phyloP scores from a whole-genome alignment of 768 basidiomycete species.

The Boletus reticulatus region DNA sequence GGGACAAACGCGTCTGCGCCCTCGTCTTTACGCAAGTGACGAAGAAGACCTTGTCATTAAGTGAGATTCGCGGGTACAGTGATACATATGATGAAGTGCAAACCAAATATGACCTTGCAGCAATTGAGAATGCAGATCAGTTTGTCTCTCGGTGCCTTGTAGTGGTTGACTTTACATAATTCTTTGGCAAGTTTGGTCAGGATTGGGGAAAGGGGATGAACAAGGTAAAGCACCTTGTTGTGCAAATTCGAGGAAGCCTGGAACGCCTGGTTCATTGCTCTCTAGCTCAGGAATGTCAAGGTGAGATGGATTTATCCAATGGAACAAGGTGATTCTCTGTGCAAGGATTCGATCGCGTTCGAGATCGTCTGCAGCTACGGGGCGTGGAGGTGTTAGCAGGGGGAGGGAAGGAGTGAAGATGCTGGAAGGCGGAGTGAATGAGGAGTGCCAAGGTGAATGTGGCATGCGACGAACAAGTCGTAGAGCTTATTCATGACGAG shows the following conservation, averaged over 20 bases:
- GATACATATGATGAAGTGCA: constrained; percentile 27
- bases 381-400: constrained; percentile 61
- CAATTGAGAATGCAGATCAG: constrained; percentile 95
- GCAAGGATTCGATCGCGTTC: constrained; percentile 89
- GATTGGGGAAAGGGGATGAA: background rate
- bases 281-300: constrained; percentile 85
- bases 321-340: constrained; percentile 88
- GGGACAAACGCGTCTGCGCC: constrained; percentile 95
- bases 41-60: constrained; percentile 66
- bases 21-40: constrained; percentile 81
- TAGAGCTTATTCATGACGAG: constrained; percentile 98
- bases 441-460: background rate
- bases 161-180: constrained; percentile 94
- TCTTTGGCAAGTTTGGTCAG: constrained; percentile 45
- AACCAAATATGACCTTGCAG: constrained; percentile 99
- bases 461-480: constrained; percentile 70
- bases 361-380: constrained; percentile 91
- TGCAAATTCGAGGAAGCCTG: constrained; percentile 86
- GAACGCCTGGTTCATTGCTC: constrained; percentile 41
- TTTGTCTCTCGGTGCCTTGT: constrained; percentile 98
- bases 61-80: background rate
- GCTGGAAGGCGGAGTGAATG: constrained; percentile 40
- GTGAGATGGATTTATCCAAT: constrained; percentile 87
- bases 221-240: constrained; percentile 64
- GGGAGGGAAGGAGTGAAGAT: constrained; percentile 90